Evolutionary conservation across 2,329 filamentous ascomycete species (phyloP).

Genomic region (Fusarium verticillioides): DNA sequence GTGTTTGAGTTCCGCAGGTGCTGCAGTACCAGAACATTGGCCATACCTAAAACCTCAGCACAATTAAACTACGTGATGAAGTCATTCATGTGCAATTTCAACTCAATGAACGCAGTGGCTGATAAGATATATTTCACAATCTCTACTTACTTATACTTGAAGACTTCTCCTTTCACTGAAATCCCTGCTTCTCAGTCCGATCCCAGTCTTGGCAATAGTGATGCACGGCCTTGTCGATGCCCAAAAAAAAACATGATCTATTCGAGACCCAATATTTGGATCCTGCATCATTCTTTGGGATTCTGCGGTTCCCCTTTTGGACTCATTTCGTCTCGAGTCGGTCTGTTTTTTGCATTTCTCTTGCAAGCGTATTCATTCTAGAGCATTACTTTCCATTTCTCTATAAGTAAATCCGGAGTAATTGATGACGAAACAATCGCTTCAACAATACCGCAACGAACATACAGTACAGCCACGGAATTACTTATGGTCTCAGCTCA

Average conservation of each 20-base stretch:
- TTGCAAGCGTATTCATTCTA: neutral
- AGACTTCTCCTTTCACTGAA: neutral
- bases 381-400: neutral
- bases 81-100: neutral
- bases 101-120: neutral
- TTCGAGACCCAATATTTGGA: constrained; percentile 7
- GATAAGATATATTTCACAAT: neutral
- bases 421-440: constrained; percentile 1
- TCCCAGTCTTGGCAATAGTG: constrained; percentile 13
- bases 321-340: neutral
- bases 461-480: neutral
- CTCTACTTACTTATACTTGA: neutral
- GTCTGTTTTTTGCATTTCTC: neutral
- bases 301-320: neutral
- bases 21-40: neutral
- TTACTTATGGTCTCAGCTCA: neutral
- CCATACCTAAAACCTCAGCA: neutral
- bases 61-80: neutral
- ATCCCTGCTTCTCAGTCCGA: neutral
- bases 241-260: constrained; percentile 11
- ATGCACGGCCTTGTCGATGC: constrained; percentile 28
- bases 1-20: neutral
- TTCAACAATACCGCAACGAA: neutral
- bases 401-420: neutral
- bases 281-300: constrained; percentile 9